Evolutionary conservation across 2,329 filamentous ascomycete species (phyloP), one percentile per base, ranked within the genome.

Genomic region (Fusarium albosuccineum): DNA sequence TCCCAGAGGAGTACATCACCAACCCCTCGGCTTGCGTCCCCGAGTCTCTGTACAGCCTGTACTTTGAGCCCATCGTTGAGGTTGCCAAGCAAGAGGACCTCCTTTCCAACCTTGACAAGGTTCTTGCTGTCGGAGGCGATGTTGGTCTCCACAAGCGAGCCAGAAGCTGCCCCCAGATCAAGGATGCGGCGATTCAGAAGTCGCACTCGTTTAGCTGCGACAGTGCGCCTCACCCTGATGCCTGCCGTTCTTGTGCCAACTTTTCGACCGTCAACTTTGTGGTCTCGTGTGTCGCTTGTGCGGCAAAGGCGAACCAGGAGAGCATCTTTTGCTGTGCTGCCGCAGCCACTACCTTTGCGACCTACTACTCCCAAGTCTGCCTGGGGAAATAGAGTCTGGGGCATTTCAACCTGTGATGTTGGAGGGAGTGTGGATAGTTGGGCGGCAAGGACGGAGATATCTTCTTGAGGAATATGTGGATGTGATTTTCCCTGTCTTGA

Each of bases 351-450:
- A 33, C 57, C 6, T 62, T 66, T 29, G 39, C 40, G 3, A 66
- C 64, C 4, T 66, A 66, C 57, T 66, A 66, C 40, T 51, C 62
- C 9, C 64, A 66, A 29, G 57, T 62, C 16, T 66, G 62, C 7
- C 42, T 66, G 27, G n/a, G n/a, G 11, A 66, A 66, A 50, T 66
- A 60, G 17, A 5, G 30, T 22, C 22, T 22, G 22, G 22, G 3
- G 1, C 3, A 22, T 22, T 22, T 22, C 22, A 22, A 22, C 22
- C 22, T 22, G 22, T 22, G 22, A 22, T 22, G 4, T 5, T 22
- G 22, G 22, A 22, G 22, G 22, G 22, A 22, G 22, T 22, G 22
- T 5, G 22, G 22, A 22, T 22, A 4, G 5, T 22, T 22, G 22
- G 22, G 22, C 22, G 22, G 22, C 4, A 22, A 22, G 4, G 22